Percentiles rank a stretch among this genome's conserved stretches.
phyloP scores from a whole-genome alignment of 495 filamentous ascomycete genomes.

The Penicillium cosmopolitanum region DNA sequence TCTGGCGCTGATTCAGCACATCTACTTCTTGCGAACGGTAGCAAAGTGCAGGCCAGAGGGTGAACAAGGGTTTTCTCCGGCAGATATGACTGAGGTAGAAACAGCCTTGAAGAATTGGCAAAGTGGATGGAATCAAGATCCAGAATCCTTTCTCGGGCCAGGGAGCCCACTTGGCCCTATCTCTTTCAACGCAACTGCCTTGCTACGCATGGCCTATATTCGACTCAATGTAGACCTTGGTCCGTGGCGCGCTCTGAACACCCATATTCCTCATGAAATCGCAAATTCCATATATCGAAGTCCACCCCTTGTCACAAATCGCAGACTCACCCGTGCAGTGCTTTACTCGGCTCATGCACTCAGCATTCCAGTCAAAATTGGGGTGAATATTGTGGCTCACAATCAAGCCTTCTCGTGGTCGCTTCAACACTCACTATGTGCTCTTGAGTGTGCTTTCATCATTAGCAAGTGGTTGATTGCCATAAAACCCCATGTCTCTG shows the following conservation, averaged over 20 bases:
- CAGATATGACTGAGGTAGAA: constrained; percentile 52
- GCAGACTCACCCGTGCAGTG: constrained; percentile 30
- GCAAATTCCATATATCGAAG: constrained; percentile 13
- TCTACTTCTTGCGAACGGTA: constrained; percentile 29
- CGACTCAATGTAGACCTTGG: constrained; percentile 35
- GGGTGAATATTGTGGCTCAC: constrained; percentile 32
- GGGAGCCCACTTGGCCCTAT: constrained; percentile 30
- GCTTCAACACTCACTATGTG: constrained; percentile 38
- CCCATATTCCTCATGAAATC: constrained; percentile 23
- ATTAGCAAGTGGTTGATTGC: constrained; percentile 40
- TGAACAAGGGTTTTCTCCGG: not conserved
- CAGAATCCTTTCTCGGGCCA: constrained; percentile 32
- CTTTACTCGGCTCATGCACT: constrained; percentile 41
- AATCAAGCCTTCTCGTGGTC: constrained; percentile 37
- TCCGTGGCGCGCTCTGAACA: constrained; percentile 35
- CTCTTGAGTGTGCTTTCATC: constrained; percentile 39
- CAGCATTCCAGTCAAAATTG: constrained; percentile 41
- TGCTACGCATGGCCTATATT: constrained; percentile 45
- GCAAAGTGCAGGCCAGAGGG: constrained; percentile 26
- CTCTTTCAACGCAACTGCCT: constrained; percentile 38
- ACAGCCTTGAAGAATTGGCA: constrained; percentile 44
- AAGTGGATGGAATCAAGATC: constrained; percentile 25
- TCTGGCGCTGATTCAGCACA: constrained; percentile 39
- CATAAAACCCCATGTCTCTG: constrained; percentile 6
- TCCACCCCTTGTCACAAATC: constrained; percentile 19